phyloP scores from a whole-genome alignment of 2,329 filamentous ascomycete species.

The Exophiala mesophila region DNA sequence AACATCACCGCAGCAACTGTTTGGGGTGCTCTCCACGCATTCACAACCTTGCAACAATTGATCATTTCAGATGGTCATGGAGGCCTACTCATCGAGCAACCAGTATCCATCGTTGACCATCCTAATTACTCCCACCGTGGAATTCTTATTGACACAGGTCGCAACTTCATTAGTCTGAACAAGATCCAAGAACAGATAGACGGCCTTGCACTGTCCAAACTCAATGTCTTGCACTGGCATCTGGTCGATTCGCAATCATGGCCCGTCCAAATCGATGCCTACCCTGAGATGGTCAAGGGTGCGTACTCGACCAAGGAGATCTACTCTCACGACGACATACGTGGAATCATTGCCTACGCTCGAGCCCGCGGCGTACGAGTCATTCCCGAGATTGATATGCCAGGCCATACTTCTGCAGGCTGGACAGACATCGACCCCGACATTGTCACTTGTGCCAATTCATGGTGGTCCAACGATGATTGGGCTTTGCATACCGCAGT shows the following conservation, averaged over 20 bases:
- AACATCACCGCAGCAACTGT: conserved; percentile 47
- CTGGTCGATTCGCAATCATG: conserved; percentile 53
- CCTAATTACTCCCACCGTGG: conserved; percentile 52
- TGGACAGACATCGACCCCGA: conserved; percentile 54
- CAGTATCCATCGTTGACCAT: conserved; percentile 47
- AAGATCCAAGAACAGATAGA: conserved; percentile 54
- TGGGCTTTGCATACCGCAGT: conserved; percentile 53
- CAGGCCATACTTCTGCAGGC: conserved; percentile 52
- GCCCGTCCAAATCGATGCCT: conserved; percentile 47
- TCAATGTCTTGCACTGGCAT: conserved; percentile 57
- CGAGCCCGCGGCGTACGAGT: conserved; percentile 54
- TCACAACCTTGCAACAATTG: conserved; percentile 55
- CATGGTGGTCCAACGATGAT: conserved; percentile 58
- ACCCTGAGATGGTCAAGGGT: conserved; percentile 51
- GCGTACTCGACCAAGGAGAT: conserved; percentile 49
- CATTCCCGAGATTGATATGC: conserved; percentile 60
- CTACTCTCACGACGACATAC: conserved; percentile 43
- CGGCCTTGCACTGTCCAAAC: conserved; percentile 52
- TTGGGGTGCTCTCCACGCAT: conserved; percentile 53
- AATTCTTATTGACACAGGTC: conserved; percentile 52
- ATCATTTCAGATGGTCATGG: conserved; percentile 45
- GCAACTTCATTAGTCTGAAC: conserved; percentile 49
- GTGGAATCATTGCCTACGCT: conserved; percentile 46
- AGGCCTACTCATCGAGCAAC: conserved; percentile 48
- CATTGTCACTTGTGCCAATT: conserved; percentile 53